Evolutionary conservation across 2,329 filamentous ascomycete genomes (phyloP), one percentile per base, ranked within the genome.

Genomic region (Colletotrichum phormii): DNA sequence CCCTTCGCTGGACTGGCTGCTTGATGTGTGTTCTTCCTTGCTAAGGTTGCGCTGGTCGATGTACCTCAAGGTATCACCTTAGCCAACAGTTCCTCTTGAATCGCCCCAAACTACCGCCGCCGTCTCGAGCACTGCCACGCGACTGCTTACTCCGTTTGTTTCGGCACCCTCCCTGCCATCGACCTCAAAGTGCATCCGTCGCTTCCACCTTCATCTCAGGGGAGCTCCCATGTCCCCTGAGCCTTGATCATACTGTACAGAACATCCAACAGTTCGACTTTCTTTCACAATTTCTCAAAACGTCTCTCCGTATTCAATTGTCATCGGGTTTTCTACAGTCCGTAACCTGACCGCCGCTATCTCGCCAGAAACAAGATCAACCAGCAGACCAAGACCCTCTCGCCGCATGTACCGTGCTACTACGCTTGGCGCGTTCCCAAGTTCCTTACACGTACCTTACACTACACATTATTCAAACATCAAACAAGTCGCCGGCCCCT

Each of bases 131-230:
- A 46, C 59, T 57, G n/a, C 70, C 66, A 70, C 70, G 70, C 70
- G 70, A 72, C 70, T 64, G 54, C 66, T 70, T 72, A 61, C 70
- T 57, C 35, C 46, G 29, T 70, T 64, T 11, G 70, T 64, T 55
- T 49, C 60, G 15, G 31, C 37, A 46, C 22, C n/a, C 49, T 53
- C 15, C 29, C 61, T 65, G 53, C 49, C 63, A 18, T 49, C 8
- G 18, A 49, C 42, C 18, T 49, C 37, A 49, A n/a, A 49, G 42
- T 49, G 42, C 18, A 9, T 49, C 15, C 15, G 37, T 42, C 37
- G 5, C 37, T 42, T 42, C 37, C 37, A 42, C 37, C 42, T 49
- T 49, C 42, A 22, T 9, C 42, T 49, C 42, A n/a, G 18, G 18
- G 7, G 3, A 49, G 37, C 13, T 42, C 37, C 37, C 37, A 42